A percentile compares a stretch with the other conserved stretches of the same genome.
Conservation (phyloP, 805 yeast species). For the Candida nemodendra region DNA sequence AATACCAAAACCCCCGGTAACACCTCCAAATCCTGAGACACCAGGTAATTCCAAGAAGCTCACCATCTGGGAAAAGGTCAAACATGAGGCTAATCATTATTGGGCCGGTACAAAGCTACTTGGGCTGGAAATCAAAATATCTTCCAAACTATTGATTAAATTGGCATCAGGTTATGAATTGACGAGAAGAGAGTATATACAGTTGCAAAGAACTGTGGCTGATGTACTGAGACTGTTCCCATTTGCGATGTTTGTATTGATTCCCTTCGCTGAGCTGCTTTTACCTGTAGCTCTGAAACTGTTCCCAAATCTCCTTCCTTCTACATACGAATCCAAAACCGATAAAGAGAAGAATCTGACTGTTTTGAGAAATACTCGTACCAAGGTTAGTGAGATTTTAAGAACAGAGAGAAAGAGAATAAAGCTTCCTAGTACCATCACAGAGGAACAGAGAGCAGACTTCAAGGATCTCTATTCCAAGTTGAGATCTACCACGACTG, state of each 20-base stretch:
- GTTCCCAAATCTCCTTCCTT: conserved; percentile 90
- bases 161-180: conserved; percentile 87
- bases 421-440: conserved; percentile 60
- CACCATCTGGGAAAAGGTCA: conserved; percentile 78
- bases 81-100: conserved; percentile 86
- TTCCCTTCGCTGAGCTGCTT: conserved; percentile 94
- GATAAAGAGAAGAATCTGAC: conserved; percentile 57
- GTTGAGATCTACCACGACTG: conserved; percentile 53
- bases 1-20: conserved; percentile 7
- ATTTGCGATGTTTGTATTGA: conserved; percentile 80
- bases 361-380: conserved; percentile 57
- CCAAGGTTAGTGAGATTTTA: conserved; percentile 57
- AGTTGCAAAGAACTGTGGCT: conserved; percentile 79
- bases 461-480: conserved; percentile 76
- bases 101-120: conserved; percentile 93
- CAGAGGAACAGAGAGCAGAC: conserved; percentile 69
- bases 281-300: conserved; percentile 84
- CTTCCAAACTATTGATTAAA: conserved; percentile 76
- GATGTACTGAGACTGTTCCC: conserved; percentile 89
- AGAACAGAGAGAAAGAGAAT: conserved; percentile 73
- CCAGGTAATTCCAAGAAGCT: conserved; percentile 39
- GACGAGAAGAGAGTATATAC: conserved; percentile 85
- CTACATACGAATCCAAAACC: conserved; percentile 73
- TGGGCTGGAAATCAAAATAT: conserved; percentile 83
- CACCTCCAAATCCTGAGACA: conserved; percentile 1